Conservation (phyloP, 352 stramenopile genomes). For the Phytophthora brassicae region DNA sequence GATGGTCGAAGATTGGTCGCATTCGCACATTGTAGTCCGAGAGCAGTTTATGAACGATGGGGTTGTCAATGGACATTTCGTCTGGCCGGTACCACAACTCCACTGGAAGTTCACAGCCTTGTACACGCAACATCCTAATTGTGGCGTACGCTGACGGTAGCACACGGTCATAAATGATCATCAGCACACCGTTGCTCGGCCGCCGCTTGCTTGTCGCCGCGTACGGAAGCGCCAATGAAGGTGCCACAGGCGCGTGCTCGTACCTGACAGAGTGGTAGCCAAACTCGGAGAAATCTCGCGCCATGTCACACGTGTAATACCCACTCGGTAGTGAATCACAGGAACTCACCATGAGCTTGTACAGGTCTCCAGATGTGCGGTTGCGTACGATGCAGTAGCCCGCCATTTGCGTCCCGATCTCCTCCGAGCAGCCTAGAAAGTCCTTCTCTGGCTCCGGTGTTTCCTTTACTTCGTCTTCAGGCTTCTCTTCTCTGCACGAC, state of each 20-base stretch:
- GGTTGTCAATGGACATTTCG: conserved; percentile 85
- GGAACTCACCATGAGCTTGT: conserved; percentile 80
- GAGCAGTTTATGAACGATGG: conserved; percentile 71
- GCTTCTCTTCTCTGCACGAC: conserved; percentile 57
- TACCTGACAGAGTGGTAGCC: conserved; percentile 69
- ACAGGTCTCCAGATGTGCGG: conserved; percentile 75
- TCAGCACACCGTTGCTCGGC: conserved; percentile 73
- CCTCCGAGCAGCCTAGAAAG: conserved; percentile 68
- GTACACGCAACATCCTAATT: conserved; percentile 74
- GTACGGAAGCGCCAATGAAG: conserved; percentile 62
- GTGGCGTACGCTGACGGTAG: conserved; percentile 76
- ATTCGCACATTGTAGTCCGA: conserved; percentile 74
- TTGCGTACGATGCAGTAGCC: conserved; percentile 87
- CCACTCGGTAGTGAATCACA: conserved; percentile 73
- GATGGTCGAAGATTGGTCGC: conserved; percentile 77
- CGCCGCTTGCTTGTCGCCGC: conserved; percentile 44
- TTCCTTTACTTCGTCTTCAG: conserved; percentile 38
- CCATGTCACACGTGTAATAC: conserved; percentile 81
- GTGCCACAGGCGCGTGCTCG: conserved; percentile 66
- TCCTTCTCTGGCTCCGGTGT: conserved; percentile 65
- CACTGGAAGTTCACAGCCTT: conserved; percentile 75
- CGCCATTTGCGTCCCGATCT: conserved; percentile 71
- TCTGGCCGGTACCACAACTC: conserved; percentile 87
- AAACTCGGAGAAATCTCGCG: conserved; percentile 83
- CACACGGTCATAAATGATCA: conserved; percentile 87